Evolutionary conservation across 23 red algal genomes (phyloP), one percentile per base, ranked within the genome.

Genomic region (Gracilariopsis chorda): DNA sequence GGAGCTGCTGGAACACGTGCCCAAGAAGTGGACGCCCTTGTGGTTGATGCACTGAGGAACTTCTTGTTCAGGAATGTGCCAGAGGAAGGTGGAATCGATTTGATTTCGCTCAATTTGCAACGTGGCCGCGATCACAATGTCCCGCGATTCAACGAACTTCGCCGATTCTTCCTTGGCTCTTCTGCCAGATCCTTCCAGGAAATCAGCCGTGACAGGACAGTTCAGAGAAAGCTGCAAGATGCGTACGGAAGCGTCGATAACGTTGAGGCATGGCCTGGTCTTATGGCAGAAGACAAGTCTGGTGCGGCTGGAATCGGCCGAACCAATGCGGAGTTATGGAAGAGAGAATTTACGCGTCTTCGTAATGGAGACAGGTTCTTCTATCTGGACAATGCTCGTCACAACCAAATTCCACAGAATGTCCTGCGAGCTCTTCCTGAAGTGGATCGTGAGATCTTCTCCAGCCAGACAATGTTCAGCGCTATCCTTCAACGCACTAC

Each of bases 361-460:
- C 57, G 77, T 16, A 79, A 93, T 34, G 90, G 90, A 8, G 90
- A 93, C 57, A 68, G 90, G 32, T 93, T 93, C 64, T 93, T 92
- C 30, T 92, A 84, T 84, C 52, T 80, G 23, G 67, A 73, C 67
- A 73, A 73, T 46, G 67, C 67, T 73, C 67, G 67, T 27, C 67
- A 73, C 17, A 73, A 73, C 17, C 67, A 73, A 23, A 73, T 73
- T 44, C 67, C 67, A 45, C 37, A 73, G 19, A 35, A 73, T 5
- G 67, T 73, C 7, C 29, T 73, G 67, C 8, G 28, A 27, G 67
- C 67, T 73, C 67, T 73, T 46, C 67, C 67, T 1, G 67, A 73
- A 73, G 32, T 73, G 42, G 67, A 73, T 73, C n/a, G n/a, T 25
- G 36, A 19, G 23, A 73, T 73, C 67, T 73, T 73, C 67, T 73